These are phyloP conservation scores for Vaccinium darrowii DNA, from an alignment of 148 eudicot genomes.

Conservation along the genomic window DNA sequence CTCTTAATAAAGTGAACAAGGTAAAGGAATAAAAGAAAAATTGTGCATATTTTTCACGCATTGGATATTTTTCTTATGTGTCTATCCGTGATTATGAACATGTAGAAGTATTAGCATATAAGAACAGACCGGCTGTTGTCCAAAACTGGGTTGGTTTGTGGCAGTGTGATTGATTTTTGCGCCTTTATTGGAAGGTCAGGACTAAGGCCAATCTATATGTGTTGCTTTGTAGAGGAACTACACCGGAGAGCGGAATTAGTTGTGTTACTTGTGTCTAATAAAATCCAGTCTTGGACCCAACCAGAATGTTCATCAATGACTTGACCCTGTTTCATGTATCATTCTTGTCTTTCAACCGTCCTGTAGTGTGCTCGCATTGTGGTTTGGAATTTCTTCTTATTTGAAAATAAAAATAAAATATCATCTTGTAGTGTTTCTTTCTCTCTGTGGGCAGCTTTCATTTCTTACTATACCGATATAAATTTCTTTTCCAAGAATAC, in stretches of 20 bases:
- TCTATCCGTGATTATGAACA: neutral
- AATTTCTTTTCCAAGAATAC: conserved; percentile 23
- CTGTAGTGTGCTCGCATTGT: too few relatives aligned
- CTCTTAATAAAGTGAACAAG: neutral
- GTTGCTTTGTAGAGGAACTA: neutral
- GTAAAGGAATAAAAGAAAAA: neutral
- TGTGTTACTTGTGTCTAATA: neutral
- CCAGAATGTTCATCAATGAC: neutral
- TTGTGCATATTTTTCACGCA: neutral
- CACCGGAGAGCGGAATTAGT: neutral
- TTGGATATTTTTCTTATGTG: neutral
- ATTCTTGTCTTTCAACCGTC: neutral
- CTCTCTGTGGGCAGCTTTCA: neutral
- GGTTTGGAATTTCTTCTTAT: too few relatives aligned
- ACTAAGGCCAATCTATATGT: neutral
- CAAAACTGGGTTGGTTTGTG: neutral
- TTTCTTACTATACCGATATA: neutral
- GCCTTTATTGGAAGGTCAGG: neutral
- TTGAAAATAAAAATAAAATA: too few relatives aligned
- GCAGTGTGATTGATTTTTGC: neutral
- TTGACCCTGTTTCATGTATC: neutral
- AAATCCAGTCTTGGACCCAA: neutral
- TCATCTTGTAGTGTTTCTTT: neutral
- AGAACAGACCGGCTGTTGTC: neutral
- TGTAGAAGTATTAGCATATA: neutral